Evolutionary conservation across 192 early-diverging fungal genomes (phyloP).

Genomic region (Jimgerdemannia lactiflua): DNA sequence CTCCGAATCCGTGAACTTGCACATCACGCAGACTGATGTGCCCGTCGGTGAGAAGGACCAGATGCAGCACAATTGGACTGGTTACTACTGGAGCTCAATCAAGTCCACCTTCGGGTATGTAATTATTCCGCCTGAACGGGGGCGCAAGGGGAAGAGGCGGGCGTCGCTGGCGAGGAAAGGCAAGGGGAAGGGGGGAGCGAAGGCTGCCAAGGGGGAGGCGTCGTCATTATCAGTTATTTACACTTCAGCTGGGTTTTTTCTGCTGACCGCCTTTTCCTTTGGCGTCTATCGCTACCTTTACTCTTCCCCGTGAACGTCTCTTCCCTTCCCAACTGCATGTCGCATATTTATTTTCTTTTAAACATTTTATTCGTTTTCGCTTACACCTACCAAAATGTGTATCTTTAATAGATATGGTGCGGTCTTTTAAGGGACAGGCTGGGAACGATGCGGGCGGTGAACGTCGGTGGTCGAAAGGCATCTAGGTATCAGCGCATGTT

Average conservation of each 20-base stretch:
- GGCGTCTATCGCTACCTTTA: neutral
- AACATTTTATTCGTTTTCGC: neutral
- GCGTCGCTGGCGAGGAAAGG: neutral
- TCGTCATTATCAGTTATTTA: neutral
- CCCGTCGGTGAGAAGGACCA: constrained; percentile 86
- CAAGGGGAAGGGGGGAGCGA: neutral
- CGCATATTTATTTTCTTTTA: neutral
- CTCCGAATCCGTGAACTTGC: constrained; percentile 60
- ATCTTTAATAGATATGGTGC: neutral
- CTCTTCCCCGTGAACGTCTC: neutral
- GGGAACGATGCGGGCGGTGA: neutral
- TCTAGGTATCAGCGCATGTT: neutral
- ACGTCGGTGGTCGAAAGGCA: neutral
- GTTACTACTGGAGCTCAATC: constrained; percentile 93
- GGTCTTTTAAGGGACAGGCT: neutral
- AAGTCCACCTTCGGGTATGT: constrained; percentile 77
- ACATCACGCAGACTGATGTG: constrained; percentile 78
- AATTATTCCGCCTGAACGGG: neutral
- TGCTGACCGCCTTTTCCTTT: neutral
- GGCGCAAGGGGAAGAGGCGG: neutral
- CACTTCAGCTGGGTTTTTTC: neutral
- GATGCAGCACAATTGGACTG: constrained; percentile 84
- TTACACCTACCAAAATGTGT: neutral
- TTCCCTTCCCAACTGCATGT: neutral
- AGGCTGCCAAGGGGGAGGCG: neutral